These are phyloP conservation scores for Leptosphaerulina australis DNA, from an alignment of 2,329 filamentous ascomycete genomes.

Conservation along the genomic window DNA sequence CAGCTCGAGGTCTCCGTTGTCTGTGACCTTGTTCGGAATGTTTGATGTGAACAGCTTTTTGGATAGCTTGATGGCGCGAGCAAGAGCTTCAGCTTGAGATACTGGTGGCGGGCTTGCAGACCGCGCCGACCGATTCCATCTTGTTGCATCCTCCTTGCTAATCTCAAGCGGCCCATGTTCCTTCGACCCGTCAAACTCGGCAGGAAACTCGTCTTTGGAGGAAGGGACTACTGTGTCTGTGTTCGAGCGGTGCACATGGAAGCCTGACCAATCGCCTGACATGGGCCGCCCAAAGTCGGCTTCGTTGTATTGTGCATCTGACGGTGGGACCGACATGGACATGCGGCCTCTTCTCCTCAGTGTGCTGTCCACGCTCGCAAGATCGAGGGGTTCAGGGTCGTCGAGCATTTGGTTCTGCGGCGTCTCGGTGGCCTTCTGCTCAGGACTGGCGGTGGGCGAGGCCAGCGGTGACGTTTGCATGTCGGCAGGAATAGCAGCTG, in stretches of 20 bases:
- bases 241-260: conserved; percentile 51
- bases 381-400: conserved; percentile 73
- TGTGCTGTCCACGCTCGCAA: conserved; percentile 57
- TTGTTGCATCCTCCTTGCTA: conserved; percentile 43
- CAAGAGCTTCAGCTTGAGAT: conserved; percentile 74
- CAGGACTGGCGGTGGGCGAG: conserved; percentile 85
- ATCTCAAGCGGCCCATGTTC: conserved; percentile 40
- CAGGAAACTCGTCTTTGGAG: conserved; percentile 48
- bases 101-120: conserved; percentile 80
- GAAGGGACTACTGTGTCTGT: conserved; percentile 62
- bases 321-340: conserved; percentile 39
- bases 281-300: conserved; percentile 32
- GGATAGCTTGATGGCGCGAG: conserved; percentile 82
- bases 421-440: conserved; percentile 60
- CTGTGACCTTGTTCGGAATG: conserved; percentile 90
- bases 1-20: conserved; percentile 91
- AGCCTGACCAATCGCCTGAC: conserved; percentile 47
- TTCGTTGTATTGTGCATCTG: conserved; percentile 27
- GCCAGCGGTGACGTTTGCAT: conserved; percentile 94
- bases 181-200: conserved; percentile 34
- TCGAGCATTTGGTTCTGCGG: conserved; percentile 58
- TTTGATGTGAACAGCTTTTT: conserved; percentile 88
- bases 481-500: conserved; percentile 86
- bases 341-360: conserved; percentile 34
- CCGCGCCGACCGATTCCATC: conserved; percentile 51